These are phyloP conservation scores for Pachyrhizus erosus DNA, from an alignment of 306 rosid species.

Conservation along the genomic window DNA sequence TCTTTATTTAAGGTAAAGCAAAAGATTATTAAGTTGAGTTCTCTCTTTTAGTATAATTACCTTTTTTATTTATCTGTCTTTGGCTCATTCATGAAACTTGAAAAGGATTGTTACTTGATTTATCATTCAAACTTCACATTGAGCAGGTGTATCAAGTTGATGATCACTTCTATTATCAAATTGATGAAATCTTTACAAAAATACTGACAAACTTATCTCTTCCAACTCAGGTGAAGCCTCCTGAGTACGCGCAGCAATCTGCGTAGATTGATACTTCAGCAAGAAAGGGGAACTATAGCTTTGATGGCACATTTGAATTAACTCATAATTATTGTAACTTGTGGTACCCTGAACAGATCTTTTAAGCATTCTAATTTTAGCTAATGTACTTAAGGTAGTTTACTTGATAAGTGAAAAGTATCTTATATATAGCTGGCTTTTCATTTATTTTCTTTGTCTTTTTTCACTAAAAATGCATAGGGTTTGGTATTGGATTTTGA, in stretches of 20 bases:
- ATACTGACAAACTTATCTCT: neutral
- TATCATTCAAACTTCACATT: conserved; percentile 2
- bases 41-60: neutral
- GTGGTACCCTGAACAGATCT: neutral
- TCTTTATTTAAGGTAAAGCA: neutral
- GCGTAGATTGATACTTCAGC: neutral
- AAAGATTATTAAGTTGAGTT: neutral
- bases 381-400: neutral
- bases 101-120: neutral
- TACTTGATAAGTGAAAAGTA: neutral
- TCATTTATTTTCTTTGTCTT: neutral
- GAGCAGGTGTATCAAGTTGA: neutral
- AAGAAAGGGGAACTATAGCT: conserved; percentile 14
- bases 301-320: conserved; percentile 29
- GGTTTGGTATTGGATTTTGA: neutral
- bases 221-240: conserved; percentile 12
- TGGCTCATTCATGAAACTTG: neutral
- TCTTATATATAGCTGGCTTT: neutral
- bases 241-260: neutral
- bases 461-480: neutral
- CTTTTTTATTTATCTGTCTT: neutral
- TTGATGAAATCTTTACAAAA: conserved; percentile 6
- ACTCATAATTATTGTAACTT: neutral
- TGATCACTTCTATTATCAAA: neutral
- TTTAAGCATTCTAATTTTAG: neutral